Evolutionary conservation across 129 eudicot genomes (phyloP), one percentile per base, ranked within the genome.

Genomic region (Deinandra increscens): DNA sequence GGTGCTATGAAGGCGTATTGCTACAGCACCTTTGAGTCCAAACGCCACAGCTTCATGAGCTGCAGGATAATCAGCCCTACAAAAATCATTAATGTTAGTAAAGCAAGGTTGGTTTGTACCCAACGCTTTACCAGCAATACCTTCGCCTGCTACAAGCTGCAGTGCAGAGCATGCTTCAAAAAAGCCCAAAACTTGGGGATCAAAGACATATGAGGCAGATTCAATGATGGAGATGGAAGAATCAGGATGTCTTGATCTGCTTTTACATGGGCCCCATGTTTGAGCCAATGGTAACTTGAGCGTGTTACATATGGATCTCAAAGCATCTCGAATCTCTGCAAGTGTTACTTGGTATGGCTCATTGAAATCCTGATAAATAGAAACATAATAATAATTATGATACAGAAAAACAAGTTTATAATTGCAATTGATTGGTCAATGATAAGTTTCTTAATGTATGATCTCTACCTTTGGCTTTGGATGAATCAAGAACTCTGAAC

Each of bases 51-150:
- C 91, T 64, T 83, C 81, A 20, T 78, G 81, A 48, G 77, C 75
- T 45, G 79, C 82, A 19, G 86, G 92, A 72, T 81, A 86, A 60
- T 86, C 83, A 42, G 65, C 75, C 81, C 79, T 84, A 80, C 84
- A 80, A 72, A 79, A 83, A 76, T 73, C 86, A 43, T 73, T 64
- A 31, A 86, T 71, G 76, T 86, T 75, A 75, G 84, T 53, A 76
- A 80, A 83, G 83, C 84, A 86, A 34, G 82, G 86, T 66, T 83
- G 88, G 71, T 81, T 86, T 18, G 82, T 78, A 61, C 72, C 71
- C 77, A 83, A 76, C 62, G 92, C 92, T 81, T 81, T 72, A 54
- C 92, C 92, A 58, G 79, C 84, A 69, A 81, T 75, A 60, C 92
- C 92, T 81, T 81, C 86, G 14, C 84, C 86, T 69, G 50, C 36